Conservation (phyloP, 2,329 filamentous ascomycete species). For the Alternaria sp. region DNA sequence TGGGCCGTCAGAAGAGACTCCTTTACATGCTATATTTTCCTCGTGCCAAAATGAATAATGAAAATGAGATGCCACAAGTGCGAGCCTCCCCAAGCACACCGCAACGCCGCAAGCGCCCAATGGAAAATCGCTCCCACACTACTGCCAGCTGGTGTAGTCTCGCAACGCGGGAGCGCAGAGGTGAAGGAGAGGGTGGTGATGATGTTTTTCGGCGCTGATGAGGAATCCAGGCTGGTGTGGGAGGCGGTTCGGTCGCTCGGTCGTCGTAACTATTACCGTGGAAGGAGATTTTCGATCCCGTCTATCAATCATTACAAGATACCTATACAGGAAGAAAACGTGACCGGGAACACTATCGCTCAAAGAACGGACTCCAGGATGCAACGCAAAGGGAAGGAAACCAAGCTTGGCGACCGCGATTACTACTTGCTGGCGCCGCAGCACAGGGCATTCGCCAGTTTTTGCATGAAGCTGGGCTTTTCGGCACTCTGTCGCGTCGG, state of each 20-base stretch:
- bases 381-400: constrained; percentile 36
- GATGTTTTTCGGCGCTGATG: constrained; percentile 21
- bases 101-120: constrained; percentile 37
- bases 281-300: constrained; percentile 46
- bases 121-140: constrained; percentile 29
- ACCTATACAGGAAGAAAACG: constrained; percentile 49
- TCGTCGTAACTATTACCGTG: constrained; percentile 45
- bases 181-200: constrained; percentile 30
- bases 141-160: constrained; percentile 26
- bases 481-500: constrained; percentile 70
- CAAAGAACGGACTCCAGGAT: constrained; percentile 45
- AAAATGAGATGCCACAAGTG: constrained; percentile 34
- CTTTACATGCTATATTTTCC: constrained; percentile 40
- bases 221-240: constrained; percentile 35
- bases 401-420: constrained; percentile 25
- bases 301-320: constrained; percentile 52
- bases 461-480: constrained; percentile 77
- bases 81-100: constrained; percentile 23
- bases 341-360: constrained; percentile 39
- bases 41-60: constrained; percentile 33
- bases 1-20: constrained; percentile 27
- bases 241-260: constrained; percentile 29
- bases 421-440: constrained; percentile 62
- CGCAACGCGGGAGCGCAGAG: constrained; percentile 27
- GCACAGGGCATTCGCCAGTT: constrained; percentile 91